phyloP scores from a whole-genome alignment of 2,329 filamentous ascomycete genomes.

The Verticillium tricorpus region DNA sequence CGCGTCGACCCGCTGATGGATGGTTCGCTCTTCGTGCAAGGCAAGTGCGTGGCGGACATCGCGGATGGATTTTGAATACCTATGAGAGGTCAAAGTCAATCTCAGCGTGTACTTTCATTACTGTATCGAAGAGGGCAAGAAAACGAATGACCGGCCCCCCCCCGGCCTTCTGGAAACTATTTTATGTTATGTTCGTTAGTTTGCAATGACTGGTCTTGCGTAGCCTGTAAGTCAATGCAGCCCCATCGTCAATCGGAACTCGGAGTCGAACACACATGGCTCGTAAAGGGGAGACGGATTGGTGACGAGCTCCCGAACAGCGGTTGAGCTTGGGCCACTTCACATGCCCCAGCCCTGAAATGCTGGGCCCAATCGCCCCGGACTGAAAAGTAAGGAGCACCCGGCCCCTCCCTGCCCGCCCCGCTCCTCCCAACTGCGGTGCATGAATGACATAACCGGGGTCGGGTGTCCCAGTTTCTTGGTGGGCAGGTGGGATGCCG shows the following conservation, averaged over 20 bases:
- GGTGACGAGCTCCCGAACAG: too few relatives aligned
- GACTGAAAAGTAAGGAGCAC: background rate
- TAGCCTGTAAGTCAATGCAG: background rate
- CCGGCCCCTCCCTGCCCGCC: background rate
- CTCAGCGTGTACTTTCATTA: conserved; percentile 21
- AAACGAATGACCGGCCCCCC: conserved; percentile 27
- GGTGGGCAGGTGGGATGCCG: background rate
- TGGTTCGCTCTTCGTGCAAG: conserved; percentile 28
- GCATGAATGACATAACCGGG: background rate
- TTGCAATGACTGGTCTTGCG: conserved; percentile 15
- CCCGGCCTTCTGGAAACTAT: conserved; percentile 9
- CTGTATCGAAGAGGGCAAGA: conserved; percentile 30
- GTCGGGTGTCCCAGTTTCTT: background rate
- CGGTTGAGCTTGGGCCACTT: background rate
- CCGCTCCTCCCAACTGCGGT: background rate
- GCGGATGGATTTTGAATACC: conserved; percentile 25
- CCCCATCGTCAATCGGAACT: too few relatives aligned
- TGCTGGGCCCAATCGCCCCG: background rate
- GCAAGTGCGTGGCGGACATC: conserved; percentile 32
- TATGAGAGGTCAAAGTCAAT: conserved; percentile 19
- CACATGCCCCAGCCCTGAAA: background rate
- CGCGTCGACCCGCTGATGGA: conserved; percentile 15
- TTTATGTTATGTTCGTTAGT: conserved; percentile 4
- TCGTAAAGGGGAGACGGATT: too few relatives aligned
- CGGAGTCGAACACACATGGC: too few relatives aligned